phyloP scores from a whole-genome alignment of 106 monocot genomes.

The Allium sativum region DNA sequence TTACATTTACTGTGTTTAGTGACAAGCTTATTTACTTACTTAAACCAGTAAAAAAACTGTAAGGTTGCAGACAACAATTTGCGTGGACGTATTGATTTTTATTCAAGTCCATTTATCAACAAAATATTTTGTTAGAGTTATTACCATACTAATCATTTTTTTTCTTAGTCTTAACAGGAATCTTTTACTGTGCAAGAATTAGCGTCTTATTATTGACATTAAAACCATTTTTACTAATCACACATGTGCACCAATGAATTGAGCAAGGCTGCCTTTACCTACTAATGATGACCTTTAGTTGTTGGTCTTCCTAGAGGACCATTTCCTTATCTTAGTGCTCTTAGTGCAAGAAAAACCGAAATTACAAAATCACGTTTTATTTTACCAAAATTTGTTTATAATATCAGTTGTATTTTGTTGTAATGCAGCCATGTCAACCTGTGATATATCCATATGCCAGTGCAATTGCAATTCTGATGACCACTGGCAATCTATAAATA shows the following conservation, averaged over 20 bases:
- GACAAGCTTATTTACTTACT: no score
- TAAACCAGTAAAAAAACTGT: no score
- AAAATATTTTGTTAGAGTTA: not conserved
- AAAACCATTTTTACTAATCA: conserved; percentile 95
- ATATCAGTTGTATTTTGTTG: not conserved
- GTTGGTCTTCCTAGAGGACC: conserved; percentile 69
- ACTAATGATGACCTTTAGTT: conserved; percentile 58
- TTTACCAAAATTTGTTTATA: not conserved
- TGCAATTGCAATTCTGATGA: conserved; percentile 92
- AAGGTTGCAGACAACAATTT: no score
- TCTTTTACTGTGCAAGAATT: conserved; percentile 98
- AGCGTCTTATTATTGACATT: conserved; percentile 85
- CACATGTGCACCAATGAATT: conserved; percentile 79
- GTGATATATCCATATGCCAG: conserved; percentile 78
- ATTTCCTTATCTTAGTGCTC: conserved; percentile 71
- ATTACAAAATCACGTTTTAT: not conserved
- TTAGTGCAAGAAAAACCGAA: conserved; percentile 43
- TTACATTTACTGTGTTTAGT: no score
- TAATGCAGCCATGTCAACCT: conserved; percentile 81
- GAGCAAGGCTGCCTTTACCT: conserved; percentile 58
- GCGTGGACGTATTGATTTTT: not conserved
- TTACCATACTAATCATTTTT: not conserved
- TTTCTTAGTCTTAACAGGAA: conserved; percentile 87
- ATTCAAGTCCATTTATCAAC: not conserved
- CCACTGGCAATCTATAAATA: conserved; percentile 65